Conservation (phyloP, 2,329 filamentous ascomycete genomes). For the Didymella pinodella region DNA sequence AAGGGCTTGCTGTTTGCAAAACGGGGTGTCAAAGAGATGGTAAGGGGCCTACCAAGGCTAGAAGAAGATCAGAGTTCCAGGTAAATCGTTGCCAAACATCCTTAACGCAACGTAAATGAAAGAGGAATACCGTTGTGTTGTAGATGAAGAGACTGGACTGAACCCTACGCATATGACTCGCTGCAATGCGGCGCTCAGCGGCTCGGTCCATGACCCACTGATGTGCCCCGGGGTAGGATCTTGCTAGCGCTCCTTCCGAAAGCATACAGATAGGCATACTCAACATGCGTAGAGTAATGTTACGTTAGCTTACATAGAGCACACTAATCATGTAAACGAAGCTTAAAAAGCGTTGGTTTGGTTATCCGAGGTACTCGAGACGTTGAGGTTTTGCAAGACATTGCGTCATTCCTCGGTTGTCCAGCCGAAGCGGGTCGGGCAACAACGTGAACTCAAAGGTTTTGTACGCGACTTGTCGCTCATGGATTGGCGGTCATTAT, state of each 20-base stretch:
- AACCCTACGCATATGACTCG: conserved; percentile 8
- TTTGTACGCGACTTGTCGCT: not conserved
- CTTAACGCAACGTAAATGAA: not conserved
- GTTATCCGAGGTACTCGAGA: not conserved
- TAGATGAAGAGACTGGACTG: not conserved
- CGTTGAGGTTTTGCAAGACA: conserved; percentile 1
- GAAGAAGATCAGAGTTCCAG: not conserved
- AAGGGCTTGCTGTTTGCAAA: conserved; percentile 40
- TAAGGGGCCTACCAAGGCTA: conserved; percentile 32
- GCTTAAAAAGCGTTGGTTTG: not conserved
- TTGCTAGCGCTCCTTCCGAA: conserved; percentile 23
- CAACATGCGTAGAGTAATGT: not conserved
- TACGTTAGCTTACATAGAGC: not conserved
- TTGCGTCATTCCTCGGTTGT: conserved; percentile 19
- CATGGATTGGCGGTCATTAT: not conserved
- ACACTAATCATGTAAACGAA: not conserved
- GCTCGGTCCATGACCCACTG: conserved; percentile 11
- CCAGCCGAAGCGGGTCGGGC: conserved; percentile 10
- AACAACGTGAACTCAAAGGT: conserved; percentile 4
- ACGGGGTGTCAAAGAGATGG: conserved; percentile 46
- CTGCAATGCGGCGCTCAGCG: not conserved
- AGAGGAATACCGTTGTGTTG: not conserved
- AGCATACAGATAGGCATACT: conserved; percentile 19
- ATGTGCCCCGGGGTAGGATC: conserved; percentile 3
- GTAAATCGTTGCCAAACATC: not conserved